phyloP scores from a whole-genome alignment of 768 basidiomycete genomes.

The Pilatotrama ljubarskyi region DNA sequence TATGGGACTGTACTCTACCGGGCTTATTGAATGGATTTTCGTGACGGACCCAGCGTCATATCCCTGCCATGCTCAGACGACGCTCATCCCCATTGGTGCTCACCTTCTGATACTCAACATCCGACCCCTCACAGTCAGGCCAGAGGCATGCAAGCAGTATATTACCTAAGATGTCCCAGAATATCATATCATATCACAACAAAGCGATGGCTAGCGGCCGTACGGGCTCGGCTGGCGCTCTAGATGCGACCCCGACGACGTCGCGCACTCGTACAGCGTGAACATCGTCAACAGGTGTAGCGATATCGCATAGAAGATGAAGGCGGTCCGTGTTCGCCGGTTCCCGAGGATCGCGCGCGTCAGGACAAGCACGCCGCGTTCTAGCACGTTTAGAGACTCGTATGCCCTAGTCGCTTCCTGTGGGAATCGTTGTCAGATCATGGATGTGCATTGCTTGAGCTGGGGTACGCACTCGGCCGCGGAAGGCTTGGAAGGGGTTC shows the following conservation, averaged over 20 bases:
- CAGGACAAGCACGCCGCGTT: slow-evolving; percentile 81
- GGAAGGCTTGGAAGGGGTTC: slow-evolving; percentile 98
- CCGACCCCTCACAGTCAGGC: no score
- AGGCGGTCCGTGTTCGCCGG: slow-evolving; percentile 84
- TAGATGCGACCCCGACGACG: slow-evolving; percentile 48
- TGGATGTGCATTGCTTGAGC: background rate
- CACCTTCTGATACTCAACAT: no score
- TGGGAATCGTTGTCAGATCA: background rate
- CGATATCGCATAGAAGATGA: slow-evolving; percentile 81
- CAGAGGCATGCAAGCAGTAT: background rate
- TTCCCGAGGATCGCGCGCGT: slow-evolving; percentile 88
- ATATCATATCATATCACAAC: background rate
- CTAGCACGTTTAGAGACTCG: slow-evolving; percentile 86
- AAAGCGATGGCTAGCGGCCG: background rate
- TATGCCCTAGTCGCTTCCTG: slow-evolving; percentile 97
- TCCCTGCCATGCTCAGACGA: no score
- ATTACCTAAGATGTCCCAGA: background rate
- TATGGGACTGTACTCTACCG: no score
- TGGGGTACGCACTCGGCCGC: slow-evolving; percentile 73
- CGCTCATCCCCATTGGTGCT: no score
- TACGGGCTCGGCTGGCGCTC: slow-evolving; percentile 55
- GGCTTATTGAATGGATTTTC: no score
- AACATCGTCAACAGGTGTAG: slow-evolving; percentile 83
- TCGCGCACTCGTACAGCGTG: slow-evolving; percentile 73
- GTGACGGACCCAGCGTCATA: no score